Conservation (phyloP, 2,329 filamentous ascomycete genomes). For the Tothia fuscella region DNA sequence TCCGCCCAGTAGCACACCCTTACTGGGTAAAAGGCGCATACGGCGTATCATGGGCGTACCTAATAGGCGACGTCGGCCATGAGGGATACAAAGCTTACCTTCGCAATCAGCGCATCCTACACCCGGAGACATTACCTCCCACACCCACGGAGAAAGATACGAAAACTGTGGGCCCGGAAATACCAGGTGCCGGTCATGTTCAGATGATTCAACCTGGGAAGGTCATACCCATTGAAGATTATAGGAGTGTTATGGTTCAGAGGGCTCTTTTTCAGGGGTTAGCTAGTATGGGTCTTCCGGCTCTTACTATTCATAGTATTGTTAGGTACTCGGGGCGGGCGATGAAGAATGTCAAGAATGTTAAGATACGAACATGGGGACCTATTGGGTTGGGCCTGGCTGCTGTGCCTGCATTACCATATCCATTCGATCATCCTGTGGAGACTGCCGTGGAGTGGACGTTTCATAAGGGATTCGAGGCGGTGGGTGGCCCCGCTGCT, state of each 20-base stretch:
- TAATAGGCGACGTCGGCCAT: slow-evolving; percentile 78
- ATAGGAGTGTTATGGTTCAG: slow-evolving; percentile 80
- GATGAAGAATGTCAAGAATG: slow-evolving; percentile 73
- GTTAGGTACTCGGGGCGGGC: slow-evolving; percentile 79
- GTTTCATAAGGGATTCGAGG: slow-evolving; percentile 72
- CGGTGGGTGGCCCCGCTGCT: slow-evolving; percentile 53
- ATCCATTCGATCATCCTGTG: slow-evolving; percentile 81
- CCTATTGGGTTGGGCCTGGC: slow-evolving; percentile 67
- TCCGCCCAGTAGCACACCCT: slow-evolving; percentile 83
- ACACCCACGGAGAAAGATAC: slow-evolving; percentile 27
- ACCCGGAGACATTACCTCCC: slow-evolving; percentile 44
- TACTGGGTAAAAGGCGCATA: slow-evolving; percentile 73
- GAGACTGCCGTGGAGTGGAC: slow-evolving; percentile 83
- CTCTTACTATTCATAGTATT: slow-evolving; percentile 86
- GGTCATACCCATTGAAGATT: slow-evolving; percentile 74
- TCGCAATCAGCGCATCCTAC: slow-evolving; percentile 64
- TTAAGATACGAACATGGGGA: slow-evolving; percentile 65
- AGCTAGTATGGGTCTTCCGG: slow-evolving; percentile 87
- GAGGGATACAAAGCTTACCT: slow-evolving; percentile 94
- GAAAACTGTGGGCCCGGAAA: slow-evolving; percentile 18
- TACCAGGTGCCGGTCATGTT: slow-evolving; percentile 14
- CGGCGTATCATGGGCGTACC: slow-evolving; percentile 82
- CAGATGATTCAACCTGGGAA: slow-evolving; percentile 24
- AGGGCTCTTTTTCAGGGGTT: slow-evolving; percentile 80
- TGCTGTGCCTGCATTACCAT: slow-evolving; percentile 69